Evolutionary conservation across 2,329 filamentous ascomycete species (phyloP), one percentile per base, ranked within the genome.

Genomic region (Fusarium siculi): DNA sequence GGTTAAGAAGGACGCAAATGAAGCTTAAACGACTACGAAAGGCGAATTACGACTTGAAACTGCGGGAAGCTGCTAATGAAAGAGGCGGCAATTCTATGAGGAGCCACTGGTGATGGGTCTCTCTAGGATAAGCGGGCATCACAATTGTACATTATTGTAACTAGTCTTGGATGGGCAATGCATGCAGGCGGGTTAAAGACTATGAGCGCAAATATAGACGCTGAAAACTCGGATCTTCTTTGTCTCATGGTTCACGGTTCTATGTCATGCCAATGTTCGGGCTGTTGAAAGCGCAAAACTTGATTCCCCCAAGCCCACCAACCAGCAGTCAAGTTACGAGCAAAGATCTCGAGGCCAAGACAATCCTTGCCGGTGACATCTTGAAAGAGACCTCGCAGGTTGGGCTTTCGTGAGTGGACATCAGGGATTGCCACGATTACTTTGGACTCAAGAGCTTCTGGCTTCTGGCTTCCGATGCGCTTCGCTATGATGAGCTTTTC

Each of bases 241-340:
- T 66, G 54, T 34, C 23, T 65, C 49, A 59, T 68, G 58, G 34
- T 53, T 71, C 49, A 59, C 68, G 58, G 34, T 53, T 71, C 64
- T 66, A 69, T 69, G 57, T 53, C 60, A 18, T 36, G 60, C 89
- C 89, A 92, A 75, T 86, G 81, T 42, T 86, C 82, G 11, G 85
- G 80, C 66, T 87, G 85, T 77, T 95, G 93, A 75, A 93, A 95
- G 68, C 88, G 89, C 64, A 94, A 80, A 14, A 89, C 91, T 76
- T 96, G 91, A 74, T 95, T 87, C 7, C 93, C 93, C 93, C 92
- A 95, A 34, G 88, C 88, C 87, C 91, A 93, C 93, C 93, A 96
- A 0, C 92, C 92, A 12, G 89, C 87, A 4, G 93, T 93, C 49
- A 94, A 82, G 78, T 92, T 90, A 63, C 93, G 86, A 4, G 93